phyloP scores from a whole-genome alignment of 2,329 filamentous ascomycete genomes.

The Aspergillus eucalypticola region DNA sequence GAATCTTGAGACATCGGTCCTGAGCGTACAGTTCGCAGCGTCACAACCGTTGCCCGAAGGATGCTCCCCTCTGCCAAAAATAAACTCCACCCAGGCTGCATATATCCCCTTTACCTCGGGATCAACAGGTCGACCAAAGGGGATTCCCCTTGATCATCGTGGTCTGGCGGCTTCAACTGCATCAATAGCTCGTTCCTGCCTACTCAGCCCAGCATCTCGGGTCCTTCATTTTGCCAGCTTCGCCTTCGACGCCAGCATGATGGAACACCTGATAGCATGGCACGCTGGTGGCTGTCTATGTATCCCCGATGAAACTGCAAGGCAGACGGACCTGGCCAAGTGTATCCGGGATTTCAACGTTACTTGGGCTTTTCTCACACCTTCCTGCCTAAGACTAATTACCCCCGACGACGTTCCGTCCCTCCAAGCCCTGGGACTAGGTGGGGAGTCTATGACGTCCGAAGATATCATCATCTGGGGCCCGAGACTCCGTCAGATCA shows the following conservation, averaged over 20 bases:
- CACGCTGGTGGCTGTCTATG: conserved; percentile 20
- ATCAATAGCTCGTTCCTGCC: too few species aligned
- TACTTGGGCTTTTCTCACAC: conserved; percentile 55
- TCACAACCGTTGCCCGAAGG: neutral
- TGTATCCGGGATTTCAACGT: conserved; percentile 49
- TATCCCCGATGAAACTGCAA: conserved; percentile 10
- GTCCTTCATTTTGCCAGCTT: neutral
- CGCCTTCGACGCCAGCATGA: conserved; percentile 7
- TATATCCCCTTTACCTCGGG: neutral
- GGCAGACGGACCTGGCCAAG: conserved; percentile 42
- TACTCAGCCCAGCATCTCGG: neutral
- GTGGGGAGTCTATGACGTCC: neutral
- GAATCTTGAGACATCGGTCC: neutral
- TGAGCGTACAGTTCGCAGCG: neutral
- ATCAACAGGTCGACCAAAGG: neutral
- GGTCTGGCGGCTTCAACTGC: neutral
- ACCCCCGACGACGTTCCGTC: neutral
- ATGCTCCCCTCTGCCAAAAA: neutral
- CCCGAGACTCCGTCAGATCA: neutral
- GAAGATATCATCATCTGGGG: neutral
- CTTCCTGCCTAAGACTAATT: neutral
- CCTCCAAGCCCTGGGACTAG: neutral
- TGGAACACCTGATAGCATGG: conserved; percentile 12
- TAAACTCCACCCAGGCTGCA: neutral
- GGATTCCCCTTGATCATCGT: neutral